Base-by-base conservation (phyloP, 2,329 filamentous ascomycete species). In the Cladosporium sp. region DNA sequence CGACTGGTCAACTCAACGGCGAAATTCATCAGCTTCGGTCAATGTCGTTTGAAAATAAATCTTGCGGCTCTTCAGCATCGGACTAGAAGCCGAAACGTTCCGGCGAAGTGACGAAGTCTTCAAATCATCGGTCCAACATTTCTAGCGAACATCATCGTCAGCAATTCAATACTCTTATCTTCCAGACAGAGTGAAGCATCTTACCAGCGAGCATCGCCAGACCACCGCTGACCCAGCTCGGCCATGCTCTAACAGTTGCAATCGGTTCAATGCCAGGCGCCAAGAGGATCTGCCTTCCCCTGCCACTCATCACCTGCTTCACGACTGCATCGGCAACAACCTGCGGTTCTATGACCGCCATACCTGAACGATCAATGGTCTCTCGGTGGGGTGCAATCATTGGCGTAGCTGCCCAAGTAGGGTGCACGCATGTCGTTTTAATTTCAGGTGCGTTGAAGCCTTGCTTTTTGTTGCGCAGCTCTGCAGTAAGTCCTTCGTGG, bases 401-500 rank as follows among this genome's bases (percentile, higher is more conserved):
- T 1, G 75, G 71, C 4, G 76, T 77, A 25, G 66, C 69, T 10
- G 73, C 75, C 67, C 73, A 77, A 22, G 66, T 68, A 2, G 76
- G 76, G 62, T 77, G 75, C 1, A 77, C 71, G 22, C 75, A 69
- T 5, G 72, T 72, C 8, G 73, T 75, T 59, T 74, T 74, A 66
- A 78, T 73, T 58, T 76, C 66, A 17, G 74, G 75, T 19, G 71
- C 74, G 12, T 73, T 67, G 66, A 76, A 73, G 13, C 51, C 51
- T 17, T 34, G 37, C 4, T 36, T 25, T 37, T 74, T 70, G 57
- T 74, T 69, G 58, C 75, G 74, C 15, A 77, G 62, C 59, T 78
- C 76, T 39, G 72, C 68, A 0, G 64, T 67, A 3, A 78, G 66
- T 34, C 69, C 74, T 70, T 84, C 81, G 61, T 84, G 80, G 67